Evolutionary conservation across 768 basidiomycete genomes (phyloP).

Genomic region (Xanthoconium purpureum): DNA sequence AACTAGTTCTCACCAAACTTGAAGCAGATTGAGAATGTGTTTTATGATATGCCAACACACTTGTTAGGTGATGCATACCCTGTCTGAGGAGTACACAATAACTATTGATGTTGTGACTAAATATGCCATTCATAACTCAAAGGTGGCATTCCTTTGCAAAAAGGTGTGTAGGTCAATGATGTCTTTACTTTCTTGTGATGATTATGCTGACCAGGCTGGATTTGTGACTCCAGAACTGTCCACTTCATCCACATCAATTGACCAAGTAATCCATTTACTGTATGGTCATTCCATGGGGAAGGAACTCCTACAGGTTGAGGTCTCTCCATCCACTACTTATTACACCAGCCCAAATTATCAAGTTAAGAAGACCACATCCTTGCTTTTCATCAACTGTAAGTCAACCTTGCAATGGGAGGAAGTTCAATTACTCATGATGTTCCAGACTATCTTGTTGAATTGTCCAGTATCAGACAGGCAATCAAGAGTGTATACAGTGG

Average conservation of each 20-base stretch:
- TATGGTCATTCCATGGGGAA: slow-evolving; percentile 81
- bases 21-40: slow-evolving; percentile 86
- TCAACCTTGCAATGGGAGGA: slow-evolving; percentile 2
- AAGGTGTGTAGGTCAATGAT: slow-evolving; percentile 52
- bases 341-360: slow-evolving; percentile 89
- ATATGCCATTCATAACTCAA: slow-evolving; percentile 92
- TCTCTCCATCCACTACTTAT: slow-evolving; percentile 40
- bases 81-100: slow-evolving; percentile 88
- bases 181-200: neutral
- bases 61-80: slow-evolving; percentile 75
- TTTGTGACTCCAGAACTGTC: slow-evolving; percentile 75
- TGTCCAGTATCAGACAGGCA: slow-evolving; percentile 78
- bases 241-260: slow-evolving; percentile 64
- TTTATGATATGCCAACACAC: slow-evolving; percentile 89
- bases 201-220: slow-evolving; percentile 51
- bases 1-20: neutral
- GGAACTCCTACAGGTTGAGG: slow-evolving; percentile 56
- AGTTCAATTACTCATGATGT: neutral
- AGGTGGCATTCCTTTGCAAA: slow-evolving; percentile 85
- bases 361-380: slow-evolving; percentile 77
- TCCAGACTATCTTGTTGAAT: slow-evolving; percentile 90
- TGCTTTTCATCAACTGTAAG: slow-evolving; percentile 95
- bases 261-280: slow-evolving; percentile 71
- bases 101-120: slow-evolving; percentile 90
- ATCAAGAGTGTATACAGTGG: slow-evolving; percentile 82